These are phyloP conservation scores for Lumnitzera racemosa DNA, from an alignment of 345 rosid species.

Conservation along the genomic window DNA sequence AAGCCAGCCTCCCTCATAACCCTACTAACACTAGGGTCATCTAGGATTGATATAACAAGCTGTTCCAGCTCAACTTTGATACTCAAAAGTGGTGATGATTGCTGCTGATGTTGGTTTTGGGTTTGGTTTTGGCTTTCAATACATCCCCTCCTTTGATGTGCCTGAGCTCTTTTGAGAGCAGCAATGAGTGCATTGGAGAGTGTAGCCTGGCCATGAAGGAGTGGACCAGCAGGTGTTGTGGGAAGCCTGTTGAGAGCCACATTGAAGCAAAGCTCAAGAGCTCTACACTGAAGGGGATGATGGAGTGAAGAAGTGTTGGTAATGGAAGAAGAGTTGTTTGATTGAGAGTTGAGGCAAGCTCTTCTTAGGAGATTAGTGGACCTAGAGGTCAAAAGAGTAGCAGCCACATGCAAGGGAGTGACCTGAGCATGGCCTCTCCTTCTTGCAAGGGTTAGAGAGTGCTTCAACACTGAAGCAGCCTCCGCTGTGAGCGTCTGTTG, in stretches of 20 bases:
- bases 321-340: constrained; percentile 17
- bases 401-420: constrained; percentile 74
- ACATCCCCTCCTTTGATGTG: constrained; percentile 45
- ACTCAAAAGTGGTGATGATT: constrained; percentile 31
- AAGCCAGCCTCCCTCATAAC: constrained; percentile 95
- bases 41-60: constrained; percentile 59
- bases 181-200: constrained; percentile 49
- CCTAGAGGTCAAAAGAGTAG: constrained; percentile 36
- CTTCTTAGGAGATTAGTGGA: constrained; percentile 30
- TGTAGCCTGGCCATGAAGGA: constrained; percentile 38
- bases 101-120: constrained; percentile 43
- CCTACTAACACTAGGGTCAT: constrained; percentile 85
- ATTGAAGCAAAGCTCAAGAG: constrained; percentile 56
- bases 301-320: not conserved
- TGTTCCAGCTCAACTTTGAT: constrained; percentile 73
- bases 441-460: constrained; percentile 80
- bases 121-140: constrained; percentile 34
- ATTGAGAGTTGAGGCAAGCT: constrained; percentile 43
- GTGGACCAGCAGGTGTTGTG: constrained; percentile 27
- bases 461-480: constrained; percentile 96
- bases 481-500: constrained; percentile 97
- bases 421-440: constrained; percentile 93
- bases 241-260: constrained; percentile 52
- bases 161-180: constrained; percentile 48
- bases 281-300: constrained; percentile 45